Evolutionary conservation across 2,329 filamentous ascomycete species (phyloP).

Genomic region (Cadophora sp.): DNA sequence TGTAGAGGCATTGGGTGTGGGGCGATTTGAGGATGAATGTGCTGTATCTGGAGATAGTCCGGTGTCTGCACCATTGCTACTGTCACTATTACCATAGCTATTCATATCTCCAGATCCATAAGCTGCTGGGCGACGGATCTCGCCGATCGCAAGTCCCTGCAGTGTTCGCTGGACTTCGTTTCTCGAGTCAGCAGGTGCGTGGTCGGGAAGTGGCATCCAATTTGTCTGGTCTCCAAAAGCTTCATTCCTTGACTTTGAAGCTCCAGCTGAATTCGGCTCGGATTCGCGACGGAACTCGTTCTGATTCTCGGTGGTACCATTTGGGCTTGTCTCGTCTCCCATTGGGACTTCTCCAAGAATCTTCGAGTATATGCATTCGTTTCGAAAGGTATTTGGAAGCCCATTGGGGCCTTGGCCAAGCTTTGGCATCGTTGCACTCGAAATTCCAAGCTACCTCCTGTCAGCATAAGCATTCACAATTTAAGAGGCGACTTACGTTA

Average conservation of each 20-base stretch:
- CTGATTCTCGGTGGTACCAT: not conserved
- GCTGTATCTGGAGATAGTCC: conserved; percentile 38
- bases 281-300: conserved; percentile 20
- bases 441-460: conserved; percentile 36
- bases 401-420: conserved; percentile 17
- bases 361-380: conserved; percentile 32
- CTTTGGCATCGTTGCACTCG: conserved; percentile 32
- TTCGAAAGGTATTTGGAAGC: conserved; percentile 5
- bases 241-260: conserved; percentile 20
- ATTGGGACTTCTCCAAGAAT: conserved; percentile 9
- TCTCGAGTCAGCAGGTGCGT: conserved; percentile 17
- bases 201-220: conserved; percentile 31
- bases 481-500: conserved; percentile 36
- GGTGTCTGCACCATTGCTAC: conserved; percentile 45
- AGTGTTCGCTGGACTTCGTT: conserved; percentile 35
- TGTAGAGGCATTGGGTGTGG: conserved; percentile 64
- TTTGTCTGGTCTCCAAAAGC: conserved; percentile 25
- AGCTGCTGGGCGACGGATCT: conserved; percentile 14
- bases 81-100: conserved; percentile 51
- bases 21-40: conserved; percentile 53
- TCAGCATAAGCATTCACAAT: conserved; percentile 24
- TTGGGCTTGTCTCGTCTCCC: conserved; percentile 24
- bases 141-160: conserved; percentile 33
- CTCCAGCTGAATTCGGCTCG: conserved; percentile 25
- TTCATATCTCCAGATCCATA: conserved; percentile 34